These are phyloP conservation scores for Vachellia collinsii DNA, from an alignment of 306 rosid genomes.

Conservation along the genomic window DNA sequence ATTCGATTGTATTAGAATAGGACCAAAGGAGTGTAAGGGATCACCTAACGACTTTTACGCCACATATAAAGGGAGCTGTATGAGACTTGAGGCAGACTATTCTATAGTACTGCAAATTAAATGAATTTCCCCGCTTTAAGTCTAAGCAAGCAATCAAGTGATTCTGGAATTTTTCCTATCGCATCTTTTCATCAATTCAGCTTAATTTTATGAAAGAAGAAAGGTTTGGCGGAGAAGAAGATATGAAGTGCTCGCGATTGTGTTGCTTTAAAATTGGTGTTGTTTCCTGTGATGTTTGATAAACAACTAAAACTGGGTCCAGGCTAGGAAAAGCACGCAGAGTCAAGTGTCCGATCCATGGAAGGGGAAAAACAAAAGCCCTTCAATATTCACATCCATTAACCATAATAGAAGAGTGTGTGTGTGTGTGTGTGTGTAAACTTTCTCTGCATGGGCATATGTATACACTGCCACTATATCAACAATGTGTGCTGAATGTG, in stretches of 20 bases:
- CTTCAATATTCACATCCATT: not conserved
- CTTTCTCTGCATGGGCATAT: constrained; percentile 5
- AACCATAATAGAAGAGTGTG: not conserved
- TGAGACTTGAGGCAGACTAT: not conserved
- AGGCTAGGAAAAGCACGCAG: constrained; percentile 4
- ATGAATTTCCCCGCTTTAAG: not conserved
- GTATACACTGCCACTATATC: constrained; percentile 19
- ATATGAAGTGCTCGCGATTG: not conserved
- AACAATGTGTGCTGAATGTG: not conserved
- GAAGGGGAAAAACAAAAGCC: not conserved
- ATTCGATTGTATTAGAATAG: too few relatives aligned
- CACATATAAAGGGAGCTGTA: not conserved
- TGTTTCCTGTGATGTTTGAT: constrained; percentile 12
- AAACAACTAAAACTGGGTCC: constrained; percentile 6
- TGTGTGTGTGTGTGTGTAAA: too few relatives aligned
- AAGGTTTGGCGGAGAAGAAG: not conserved
- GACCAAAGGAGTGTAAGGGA: too few relatives aligned
- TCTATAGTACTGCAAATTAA: not conserved
- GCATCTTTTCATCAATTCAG: not conserved
- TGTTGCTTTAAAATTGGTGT: not conserved
- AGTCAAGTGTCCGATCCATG: not conserved
- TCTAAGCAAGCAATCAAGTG: not conserved
- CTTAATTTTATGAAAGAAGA: not conserved
- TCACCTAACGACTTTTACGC: too few relatives aligned
- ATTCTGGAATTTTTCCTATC: not conserved